Percentiles rank a stretch among this genome's conserved stretches.
phyloP scores from a whole-genome alignment of 192 early-diverging fungal genomes.

The Coemansia furcata region DNA sequence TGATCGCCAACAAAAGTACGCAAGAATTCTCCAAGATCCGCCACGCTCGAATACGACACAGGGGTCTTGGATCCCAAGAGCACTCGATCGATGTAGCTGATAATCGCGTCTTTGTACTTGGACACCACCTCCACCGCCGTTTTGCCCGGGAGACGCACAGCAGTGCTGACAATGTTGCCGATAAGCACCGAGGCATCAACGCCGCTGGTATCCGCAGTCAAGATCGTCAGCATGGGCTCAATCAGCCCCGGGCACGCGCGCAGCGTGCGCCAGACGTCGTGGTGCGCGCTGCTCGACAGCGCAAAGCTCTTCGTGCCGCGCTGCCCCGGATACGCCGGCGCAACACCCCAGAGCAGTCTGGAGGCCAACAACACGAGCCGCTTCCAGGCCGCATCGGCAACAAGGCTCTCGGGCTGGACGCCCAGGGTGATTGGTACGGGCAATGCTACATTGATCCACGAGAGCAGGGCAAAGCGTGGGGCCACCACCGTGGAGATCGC shows the following conservation, averaged over 20 bases:
- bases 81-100: constrained; percentile 24
- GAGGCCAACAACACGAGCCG: constrained; percentile 54
- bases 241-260: constrained; percentile 43
- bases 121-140: constrained; percentile 34
- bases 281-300: constrained; percentile 39
- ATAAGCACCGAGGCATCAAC: constrained; percentile 57
- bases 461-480: constrained; percentile 60
- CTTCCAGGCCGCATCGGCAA: constrained; percentile 50
- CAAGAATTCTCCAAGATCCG: constrained; percentile 62
- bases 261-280: constrained; percentile 47
- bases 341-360: constrained; percentile 58
- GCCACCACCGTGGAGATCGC: constrained; percentile 54
- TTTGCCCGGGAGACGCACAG: constrained; percentile 48
- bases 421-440: constrained; percentile 20
- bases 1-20: constrained; percentile 52
- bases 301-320: constrained; percentile 23
- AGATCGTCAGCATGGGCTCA: constrained; percentile 46
- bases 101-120: constrained; percentile 37
- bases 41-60: constrained; percentile 22
- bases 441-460: constrained; percentile 62
- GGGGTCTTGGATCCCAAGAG: constrained; percentile 18
- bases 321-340: constrained; percentile 33
- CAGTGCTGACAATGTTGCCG: constrained; percentile 60
- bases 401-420: constrained; percentile 56
- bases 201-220: constrained; percentile 43